These are phyloP conservation scores for Acanthamoeba pearcei DNA, from an alignment of 208 protist species.

Conservation along the genomic window DNA sequence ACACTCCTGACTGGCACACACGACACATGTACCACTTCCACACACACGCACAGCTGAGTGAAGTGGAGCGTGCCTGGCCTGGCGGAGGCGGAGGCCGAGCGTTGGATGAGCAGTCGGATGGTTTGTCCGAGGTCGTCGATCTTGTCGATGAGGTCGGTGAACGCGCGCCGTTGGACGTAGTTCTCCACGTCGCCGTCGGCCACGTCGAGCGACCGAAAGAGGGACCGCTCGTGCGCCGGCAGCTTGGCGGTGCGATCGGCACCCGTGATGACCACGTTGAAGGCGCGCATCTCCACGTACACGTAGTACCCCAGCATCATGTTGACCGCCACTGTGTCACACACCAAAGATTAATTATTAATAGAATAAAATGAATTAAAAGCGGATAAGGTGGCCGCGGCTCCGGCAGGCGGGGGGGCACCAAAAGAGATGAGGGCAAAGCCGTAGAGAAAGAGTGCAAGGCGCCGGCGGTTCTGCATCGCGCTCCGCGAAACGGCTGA, in stretches of 20 bases:
- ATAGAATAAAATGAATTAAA: background rate
- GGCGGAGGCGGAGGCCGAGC: too few species aligned
- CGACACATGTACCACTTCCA: too few species aligned
- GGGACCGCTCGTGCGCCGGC: background rate
- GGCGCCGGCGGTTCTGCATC: background rate
- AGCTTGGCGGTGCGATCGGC: background rate
- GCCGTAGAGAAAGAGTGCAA: background rate
- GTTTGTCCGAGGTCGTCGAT: constrained; percentile 16
- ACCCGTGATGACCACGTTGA: background rate
- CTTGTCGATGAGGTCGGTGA: constrained; percentile 6
- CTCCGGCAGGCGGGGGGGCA: background rate
- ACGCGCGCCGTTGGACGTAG: background rate
- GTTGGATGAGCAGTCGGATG: constrained; percentile 1
- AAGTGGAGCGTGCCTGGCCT: too few species aligned
- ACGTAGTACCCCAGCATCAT: constrained; percentile 23
- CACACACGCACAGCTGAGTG: too few species aligned
- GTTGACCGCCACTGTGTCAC: background rate
- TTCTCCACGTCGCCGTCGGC: background rate
- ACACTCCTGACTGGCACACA: too few species aligned
- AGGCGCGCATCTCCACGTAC: background rate
- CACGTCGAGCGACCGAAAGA: background rate
- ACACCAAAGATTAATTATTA: too few species aligned
- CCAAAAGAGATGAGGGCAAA: background rate
- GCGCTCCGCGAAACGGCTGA: too few species aligned
- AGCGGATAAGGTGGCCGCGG: too few species aligned